Evolutionary conservation across 2,329 filamentous ascomycete genomes (phyloP).

Genomic region (Oidium heveae): DNA sequence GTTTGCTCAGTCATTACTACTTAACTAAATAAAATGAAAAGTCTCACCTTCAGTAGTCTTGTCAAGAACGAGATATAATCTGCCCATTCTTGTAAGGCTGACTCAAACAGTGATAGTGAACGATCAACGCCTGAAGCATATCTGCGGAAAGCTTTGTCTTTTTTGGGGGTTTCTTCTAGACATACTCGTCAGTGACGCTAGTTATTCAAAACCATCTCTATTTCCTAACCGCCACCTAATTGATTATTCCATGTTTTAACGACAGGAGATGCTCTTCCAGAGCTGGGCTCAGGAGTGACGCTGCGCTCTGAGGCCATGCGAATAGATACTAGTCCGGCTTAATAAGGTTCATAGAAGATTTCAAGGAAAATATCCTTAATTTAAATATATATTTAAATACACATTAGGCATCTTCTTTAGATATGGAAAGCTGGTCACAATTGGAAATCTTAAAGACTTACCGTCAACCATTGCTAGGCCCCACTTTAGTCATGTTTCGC

Average conservation of each 20-base stretch:
- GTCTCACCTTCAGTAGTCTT: constrained; percentile 55
- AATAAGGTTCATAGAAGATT: too few relatives aligned
- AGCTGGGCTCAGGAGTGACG: constrained; percentile 34
- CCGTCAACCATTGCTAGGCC: too few relatives aligned
- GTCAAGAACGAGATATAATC: constrained; percentile 97
- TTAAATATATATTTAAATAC: too few relatives aligned
- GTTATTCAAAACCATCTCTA: neutral
- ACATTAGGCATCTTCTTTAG: too few relatives aligned
- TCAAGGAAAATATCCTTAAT: too few relatives aligned
- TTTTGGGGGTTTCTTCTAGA: constrained; percentile 27
- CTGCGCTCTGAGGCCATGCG: constrained; percentile 39
- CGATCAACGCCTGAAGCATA: constrained; percentile 78
- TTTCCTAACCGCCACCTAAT: constrained; percentile 41
- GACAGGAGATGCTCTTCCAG: constrained; percentile 54
- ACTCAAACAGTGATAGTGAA: constrained; percentile 73
- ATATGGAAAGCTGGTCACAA: too few relatives aligned
- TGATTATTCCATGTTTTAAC: constrained; percentile 55
- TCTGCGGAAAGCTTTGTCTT: constrained; percentile 52
- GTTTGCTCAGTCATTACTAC: constrained; percentile 8
- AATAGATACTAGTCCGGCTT: neutral
- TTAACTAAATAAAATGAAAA: neutral
- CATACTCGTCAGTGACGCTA: neutral
- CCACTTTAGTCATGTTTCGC: too few relatives aligned
- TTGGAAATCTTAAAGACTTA: too few relatives aligned
- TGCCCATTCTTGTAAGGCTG: constrained; percentile 89